These are phyloP conservation scores for Blastocystis sp. DNA, from an alignment of 352 stramenopile genomes.

Conservation along the genomic window DNA sequence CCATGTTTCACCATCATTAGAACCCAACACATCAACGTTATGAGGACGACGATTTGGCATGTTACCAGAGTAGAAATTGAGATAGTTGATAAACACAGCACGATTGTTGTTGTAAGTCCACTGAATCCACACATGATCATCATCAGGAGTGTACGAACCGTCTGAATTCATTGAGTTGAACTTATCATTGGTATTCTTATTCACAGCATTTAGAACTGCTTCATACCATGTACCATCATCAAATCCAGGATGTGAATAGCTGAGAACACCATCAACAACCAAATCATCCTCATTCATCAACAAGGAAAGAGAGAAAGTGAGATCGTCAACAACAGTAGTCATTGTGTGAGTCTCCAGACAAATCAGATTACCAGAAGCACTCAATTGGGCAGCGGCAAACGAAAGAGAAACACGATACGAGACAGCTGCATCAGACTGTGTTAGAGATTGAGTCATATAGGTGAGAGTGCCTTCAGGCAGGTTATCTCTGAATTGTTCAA, in stretches of 20 bases:
- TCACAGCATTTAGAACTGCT: background rate
- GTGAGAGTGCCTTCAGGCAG: constrained; percentile 36
- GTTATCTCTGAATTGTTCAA: background rate
- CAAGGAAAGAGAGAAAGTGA: background rate
- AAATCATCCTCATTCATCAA: background rate
- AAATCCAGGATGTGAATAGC: background rate
- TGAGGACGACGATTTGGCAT: background rate
- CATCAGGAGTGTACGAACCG: background rate
- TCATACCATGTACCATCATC: background rate
- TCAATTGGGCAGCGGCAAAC: background rate
- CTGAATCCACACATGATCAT: background rate
- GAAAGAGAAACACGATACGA: background rate
- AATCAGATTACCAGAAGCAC: constrained; percentile 1
- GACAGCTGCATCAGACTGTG: background rate
- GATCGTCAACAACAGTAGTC: background rate
- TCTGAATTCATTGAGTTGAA: background rate
- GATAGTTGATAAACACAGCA: background rate
- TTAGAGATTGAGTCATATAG: background rate
- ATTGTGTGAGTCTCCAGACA: constrained; percentile 29
- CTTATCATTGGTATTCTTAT: constrained; percentile 38
- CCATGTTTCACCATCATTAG: background rate
- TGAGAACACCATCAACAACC: background rate
- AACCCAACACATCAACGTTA: background rate
- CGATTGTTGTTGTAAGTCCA: background rate
- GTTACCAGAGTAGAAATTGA: constrained; percentile 13